These are phyloP conservation scores for Tardiomyces depauwii DNA, from an alignment of 1,139 yeast genomes.

Conservation along the genomic window DNA sequence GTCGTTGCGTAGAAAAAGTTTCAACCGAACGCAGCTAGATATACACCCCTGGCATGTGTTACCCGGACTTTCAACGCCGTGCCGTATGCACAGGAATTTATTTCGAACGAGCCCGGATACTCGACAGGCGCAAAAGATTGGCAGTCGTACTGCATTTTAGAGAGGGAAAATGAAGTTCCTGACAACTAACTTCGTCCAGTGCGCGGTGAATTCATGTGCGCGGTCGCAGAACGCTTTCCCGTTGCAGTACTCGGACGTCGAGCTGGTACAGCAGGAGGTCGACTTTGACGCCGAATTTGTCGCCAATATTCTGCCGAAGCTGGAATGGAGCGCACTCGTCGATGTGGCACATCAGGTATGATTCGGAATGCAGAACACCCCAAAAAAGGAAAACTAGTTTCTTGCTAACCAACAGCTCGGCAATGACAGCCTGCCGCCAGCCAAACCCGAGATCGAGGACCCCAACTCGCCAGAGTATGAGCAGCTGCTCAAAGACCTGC, in stretches of 20 bases:
- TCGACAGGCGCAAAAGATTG: conserved; percentile 2
- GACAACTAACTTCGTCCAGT: conserved; percentile 90
- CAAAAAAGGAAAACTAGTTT: too few species aligned
- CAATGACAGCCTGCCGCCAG: conserved; percentile 49
- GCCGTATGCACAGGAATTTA: not conserved
- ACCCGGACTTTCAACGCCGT: conserved; percentile 1
- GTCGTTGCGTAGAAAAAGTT: too few species aligned
- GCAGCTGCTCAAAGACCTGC: conserved; percentile 61
- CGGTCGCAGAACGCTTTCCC: conserved; percentile 73
- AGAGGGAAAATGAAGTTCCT: conserved; percentile 63
- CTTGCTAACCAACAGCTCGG: conserved; percentile 36
- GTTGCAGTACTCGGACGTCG: conserved; percentile 57
- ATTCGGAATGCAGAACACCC: not conserved
- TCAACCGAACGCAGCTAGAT: too few species aligned
- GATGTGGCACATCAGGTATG: conserved; percentile 42
- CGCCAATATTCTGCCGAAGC: conserved; percentile 61
- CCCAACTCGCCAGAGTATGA: conserved; percentile 41
- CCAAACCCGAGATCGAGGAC: conserved; percentile 52
- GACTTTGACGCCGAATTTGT: conserved; percentile 81
- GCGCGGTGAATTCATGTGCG: conserved; percentile 80
- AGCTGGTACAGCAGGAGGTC: conserved; percentile 63
- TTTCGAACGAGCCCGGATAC: conserved; percentile 1
- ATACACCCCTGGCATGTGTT: not conserved
- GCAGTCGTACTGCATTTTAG: conserved; percentile 1
- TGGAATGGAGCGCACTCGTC: conserved; percentile 81